Base-by-base conservation (phyloP, 2,329 filamentous ascomycete genomes). In the Fusarium sp. region DNA sequence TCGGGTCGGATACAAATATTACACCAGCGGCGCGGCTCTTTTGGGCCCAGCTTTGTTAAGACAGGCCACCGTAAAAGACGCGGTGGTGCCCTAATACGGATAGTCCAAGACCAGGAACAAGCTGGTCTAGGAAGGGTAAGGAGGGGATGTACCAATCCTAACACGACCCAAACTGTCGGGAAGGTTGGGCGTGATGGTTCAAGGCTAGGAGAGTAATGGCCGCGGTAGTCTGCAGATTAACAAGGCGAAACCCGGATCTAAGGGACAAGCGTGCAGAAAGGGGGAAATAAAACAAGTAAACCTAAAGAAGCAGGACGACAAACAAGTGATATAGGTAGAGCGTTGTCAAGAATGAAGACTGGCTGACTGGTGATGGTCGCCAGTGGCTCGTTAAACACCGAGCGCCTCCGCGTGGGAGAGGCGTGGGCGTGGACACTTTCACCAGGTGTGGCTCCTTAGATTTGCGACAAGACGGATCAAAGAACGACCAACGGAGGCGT, bases 101-200 rank as follows among this genome's bases (percentile, higher is more conserved):
- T 71, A 66, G 65, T 64, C 57, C 58, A 74, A 63, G 57, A 73
- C 71, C 70, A 73, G 73, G 73, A 69, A 72, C 63, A 70, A 54
- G 73, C 65, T 72, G 67, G 71, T 67, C 72, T 39, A 51, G 65
- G 69, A 63, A 70, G 57, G 57, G 69, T 61, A 69, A 66, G 61
- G 66, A 69, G 39, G 69, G 65, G 64, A 70, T 64, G 70, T 71
- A 70, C 69, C 73, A 74, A 75, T 75, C 71, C 74, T 74, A 75
- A 75, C 73, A 72, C 67, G 73, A 75, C 66, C 73, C 73, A 75
- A 62, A 57, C 73, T 75, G 73, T 75, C 73, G 73, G 73, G 67
- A 73, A 68, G 61, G 46, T 70, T 69, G 68, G 66, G 65, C 54
- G 62, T 60, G 72, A 64, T 52, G 57, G 53, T 70, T 57, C 43